These are phyloP conservation scores for Blastomyces emzantsi DNA, from an alignment of 2,329 filamentous ascomycete genomes.

Conservation along the genomic window DNA sequence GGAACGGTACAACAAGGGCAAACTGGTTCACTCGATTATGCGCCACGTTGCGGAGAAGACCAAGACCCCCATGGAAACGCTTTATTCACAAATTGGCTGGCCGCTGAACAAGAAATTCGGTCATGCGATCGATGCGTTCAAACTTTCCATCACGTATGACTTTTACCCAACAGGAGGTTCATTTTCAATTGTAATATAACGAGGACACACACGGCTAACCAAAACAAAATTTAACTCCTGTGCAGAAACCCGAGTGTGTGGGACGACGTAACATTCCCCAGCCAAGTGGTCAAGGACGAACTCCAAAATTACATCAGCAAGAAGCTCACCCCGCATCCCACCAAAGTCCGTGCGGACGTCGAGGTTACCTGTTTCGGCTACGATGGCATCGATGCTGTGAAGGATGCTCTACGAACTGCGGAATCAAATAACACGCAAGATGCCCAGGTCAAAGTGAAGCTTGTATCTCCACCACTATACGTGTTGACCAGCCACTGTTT, in stretches of 20 bases:
- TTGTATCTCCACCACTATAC: slow-evolving; percentile 95
- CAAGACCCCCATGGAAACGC: slow-evolving; percentile 79
- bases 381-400: slow-evolving; percentile 97
- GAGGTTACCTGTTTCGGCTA: slow-evolving; percentile 95
- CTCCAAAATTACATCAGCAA: slow-evolving; percentile 94
- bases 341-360: slow-evolving; percentile 95
- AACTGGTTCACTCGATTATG: slow-evolving; percentile 99
- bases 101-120: slow-evolving; percentile 96
- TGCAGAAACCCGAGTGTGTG: slow-evolving; percentile 85
- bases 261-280: slow-evolving; percentile 86
- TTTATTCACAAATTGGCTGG: slow-evolving; percentile 95
- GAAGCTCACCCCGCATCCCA: slow-evolving; percentile 94
- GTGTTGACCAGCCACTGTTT: slow-evolving; percentile 92
- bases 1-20: slow-evolving; percentile 99
- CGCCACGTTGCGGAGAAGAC: slow-evolving; percentile 98
- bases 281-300: slow-evolving; percentile 74
- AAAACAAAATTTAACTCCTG: not conserved
- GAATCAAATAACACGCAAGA: slow-evolving; percentile 89
- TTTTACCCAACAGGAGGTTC: not conserved
- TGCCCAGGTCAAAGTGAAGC: slow-evolving; percentile 93
- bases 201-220: not conserved
- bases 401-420: slow-evolving; percentile 79
- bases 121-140: slow-evolving; percentile 95
- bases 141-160: slow-evolving; percentile 85
- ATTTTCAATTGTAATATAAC: not conserved